A percentile compares a stretch with the other conserved stretches of the same genome.
Conservation (phyloP, 768 basidiomycete species). For the Lyophyllum shimeji region DNA sequence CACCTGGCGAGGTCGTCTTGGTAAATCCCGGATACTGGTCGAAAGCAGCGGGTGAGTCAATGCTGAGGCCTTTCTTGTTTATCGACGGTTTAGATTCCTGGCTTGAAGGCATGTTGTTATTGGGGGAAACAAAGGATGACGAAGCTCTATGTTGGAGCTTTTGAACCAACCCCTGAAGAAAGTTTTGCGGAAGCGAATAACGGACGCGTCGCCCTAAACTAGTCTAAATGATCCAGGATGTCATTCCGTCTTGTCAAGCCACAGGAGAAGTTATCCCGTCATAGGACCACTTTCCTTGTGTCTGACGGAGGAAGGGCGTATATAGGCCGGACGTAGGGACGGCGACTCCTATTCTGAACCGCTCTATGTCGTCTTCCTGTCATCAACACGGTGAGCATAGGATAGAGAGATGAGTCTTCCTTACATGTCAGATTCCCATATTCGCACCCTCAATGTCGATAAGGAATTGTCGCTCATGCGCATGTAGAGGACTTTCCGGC, state of each 20-base stretch:
- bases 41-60: constrained; percentile 8
- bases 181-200: constrained; percentile 7
- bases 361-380: too few species aligned
- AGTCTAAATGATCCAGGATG: background rate
- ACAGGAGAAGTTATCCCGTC: background rate
- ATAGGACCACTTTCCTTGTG: background rate
- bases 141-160: background rate
- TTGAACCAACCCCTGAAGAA: background rate
- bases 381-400: too few species aligned
- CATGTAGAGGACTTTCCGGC: too few species aligned
- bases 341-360: too few species aligned
- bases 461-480: too few species aligned
- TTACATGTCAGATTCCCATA: too few species aligned
- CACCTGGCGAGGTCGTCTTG: constrained; percentile 21
- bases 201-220: background rate
- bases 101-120: background rate
- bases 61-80: constrained; percentile 5
- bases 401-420: too few species aligned
- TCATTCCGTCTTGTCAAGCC: background rate
- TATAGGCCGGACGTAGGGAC: background rate
- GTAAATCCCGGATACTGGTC: constrained; percentile 19
- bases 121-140: background rate
- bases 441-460: too few species aligned
- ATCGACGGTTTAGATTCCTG: background rate
- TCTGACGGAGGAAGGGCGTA: background rate